These are phyloP conservation scores for Rhamnella rubrinervis DNA, from an alignment of 331 rosid species.

Conservation along the genomic window DNA sequence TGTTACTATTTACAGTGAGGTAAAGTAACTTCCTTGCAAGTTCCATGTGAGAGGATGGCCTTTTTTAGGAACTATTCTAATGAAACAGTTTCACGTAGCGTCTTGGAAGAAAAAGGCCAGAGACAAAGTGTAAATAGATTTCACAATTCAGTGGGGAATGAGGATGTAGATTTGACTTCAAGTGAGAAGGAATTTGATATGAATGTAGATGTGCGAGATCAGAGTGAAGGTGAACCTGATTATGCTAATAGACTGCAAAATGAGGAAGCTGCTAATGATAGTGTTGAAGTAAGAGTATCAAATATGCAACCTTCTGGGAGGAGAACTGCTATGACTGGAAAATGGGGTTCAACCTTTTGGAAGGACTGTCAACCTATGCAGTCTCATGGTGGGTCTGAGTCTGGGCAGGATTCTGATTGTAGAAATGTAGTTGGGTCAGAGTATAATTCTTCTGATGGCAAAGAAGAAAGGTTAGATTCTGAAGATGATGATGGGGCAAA, in stretches of 20 bases:
- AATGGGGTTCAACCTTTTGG: slow-evolving; percentile 98
- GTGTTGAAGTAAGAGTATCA: slow-evolving; percentile 40
- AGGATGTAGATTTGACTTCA: slow-evolving; percentile 51
- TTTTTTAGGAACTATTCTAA: slow-evolving; percentile 72
- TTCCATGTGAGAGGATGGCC: slow-evolving; percentile 70
- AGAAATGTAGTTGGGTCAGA: slow-evolving; percentile 66
- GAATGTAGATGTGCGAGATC: slow-evolving; percentile 72
- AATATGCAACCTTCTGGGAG: slow-evolving; percentile 63
- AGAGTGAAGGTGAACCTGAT: slow-evolving; percentile 73
- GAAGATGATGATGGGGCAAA: slow-evolving; percentile 74
- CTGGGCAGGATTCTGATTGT: slow-evolving; percentile 75
- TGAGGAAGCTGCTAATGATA: slow-evolving; percentile 55
- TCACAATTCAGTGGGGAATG: slow-evolving; percentile 58
- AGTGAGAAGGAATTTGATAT: slow-evolving; percentile 85
- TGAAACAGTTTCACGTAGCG: slow-evolving; percentile 68
- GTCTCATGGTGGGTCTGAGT: slow-evolving; percentile 70
- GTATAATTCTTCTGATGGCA: slow-evolving; percentile 63
- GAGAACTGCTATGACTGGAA: slow-evolving; percentile 60
- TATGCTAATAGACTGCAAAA: slow-evolving; percentile 53
- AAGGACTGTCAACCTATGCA: slow-evolving; percentile 84
- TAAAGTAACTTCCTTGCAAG: slow-evolving; percentile 30
- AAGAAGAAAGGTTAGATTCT: slow-evolving; percentile 68
- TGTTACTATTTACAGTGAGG: slow-evolving; percentile 25
- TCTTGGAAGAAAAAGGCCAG: slow-evolving; percentile 63
- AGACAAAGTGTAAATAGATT: slow-evolving; percentile 55